Evolutionary conservation across 1,139 yeast genomes (phyloP).

Genomic region (Pichia sp.): DNA sequence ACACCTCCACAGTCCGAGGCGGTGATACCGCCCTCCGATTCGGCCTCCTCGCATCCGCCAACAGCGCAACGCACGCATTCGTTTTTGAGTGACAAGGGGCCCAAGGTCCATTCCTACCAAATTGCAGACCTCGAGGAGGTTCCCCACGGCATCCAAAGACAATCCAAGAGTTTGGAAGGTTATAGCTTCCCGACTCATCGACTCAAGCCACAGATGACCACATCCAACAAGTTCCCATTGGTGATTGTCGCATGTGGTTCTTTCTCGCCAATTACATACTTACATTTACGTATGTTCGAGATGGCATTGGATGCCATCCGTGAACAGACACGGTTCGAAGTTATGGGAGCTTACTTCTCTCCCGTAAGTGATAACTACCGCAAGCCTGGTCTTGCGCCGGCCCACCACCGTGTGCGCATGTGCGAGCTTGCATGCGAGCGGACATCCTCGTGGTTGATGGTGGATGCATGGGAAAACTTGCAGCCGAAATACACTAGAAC

Average conservation of each 20-base stretch:
- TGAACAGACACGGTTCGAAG: constrained; percentile 91
- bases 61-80: constrained; percentile 10
- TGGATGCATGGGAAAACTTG: constrained; percentile 97
- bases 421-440: constrained; percentile 97
- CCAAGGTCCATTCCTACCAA: constrained; percentile 57
- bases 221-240: constrained; percentile 77
- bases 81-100: constrained; percentile 24
- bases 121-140: constrained; percentile 95
- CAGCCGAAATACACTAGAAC: constrained; percentile 91
- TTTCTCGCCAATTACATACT: constrained; percentile 89
- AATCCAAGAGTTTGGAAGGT: constrained; percentile 62
- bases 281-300: constrained; percentile 95
- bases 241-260: constrained; percentile 98
- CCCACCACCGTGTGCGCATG: constrained; percentile 91
- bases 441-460: constrained; percentile 97
- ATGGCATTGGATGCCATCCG: constrained; percentile 92
- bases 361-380: constrained; percentile 94
- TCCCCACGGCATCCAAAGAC: constrained; percentile 88
- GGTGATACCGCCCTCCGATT: background rate
- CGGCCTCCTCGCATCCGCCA: background rate
- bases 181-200: constrained; percentile 87
- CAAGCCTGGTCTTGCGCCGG: constrained; percentile 87
- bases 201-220: constrained; percentile 64
- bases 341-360: constrained; percentile 94
- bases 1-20: background rate